These are phyloP conservation scores for Wilcoxina mikolae DNA, from an alignment of 495 filamentous ascomycete species.

Conservation along the genomic window DNA sequence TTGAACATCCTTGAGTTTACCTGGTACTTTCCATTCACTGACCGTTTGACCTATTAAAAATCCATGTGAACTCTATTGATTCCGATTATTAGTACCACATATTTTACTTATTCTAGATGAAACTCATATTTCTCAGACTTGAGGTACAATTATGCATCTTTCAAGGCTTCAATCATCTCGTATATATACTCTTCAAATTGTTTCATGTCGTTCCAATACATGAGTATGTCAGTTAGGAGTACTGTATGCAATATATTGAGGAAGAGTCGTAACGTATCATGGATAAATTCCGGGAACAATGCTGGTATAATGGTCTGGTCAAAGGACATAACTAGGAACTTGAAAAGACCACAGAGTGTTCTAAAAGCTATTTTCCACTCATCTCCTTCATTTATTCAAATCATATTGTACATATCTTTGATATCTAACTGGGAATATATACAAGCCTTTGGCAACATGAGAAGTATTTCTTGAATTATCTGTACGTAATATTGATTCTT, in stretches of 20 bases:
- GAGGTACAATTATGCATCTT: slow-evolving; percentile 17
- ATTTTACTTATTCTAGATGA: not conserved
- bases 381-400: slow-evolving; percentile 10
- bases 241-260: slow-evolving; percentile 17
- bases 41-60: slow-evolving; percentile 10
- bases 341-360: slow-evolving; percentile 4
- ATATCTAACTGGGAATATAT: slow-evolving; percentile 10
- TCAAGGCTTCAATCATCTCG: slow-evolving; percentile 3
- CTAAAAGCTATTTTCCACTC: slow-evolving; percentile 22
- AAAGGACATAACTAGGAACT: slow-evolving; percentile 21
- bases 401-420: not conserved
- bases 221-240: slow-evolving; percentile 26
- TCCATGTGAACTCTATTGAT: slow-evolving; percentile 26
- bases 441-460: slow-evolving; percentile 1
- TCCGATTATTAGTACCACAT: slow-evolving; percentile 15
- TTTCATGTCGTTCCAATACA: slow-evolving; percentile 14
- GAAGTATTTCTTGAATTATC: slow-evolving; percentile 1
- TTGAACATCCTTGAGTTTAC: slow-evolving; percentile 18
- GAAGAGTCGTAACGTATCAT: not conserved
- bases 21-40: slow-evolving; percentile 6
- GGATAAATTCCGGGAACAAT: not conserved
- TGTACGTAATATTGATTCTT: slow-evolving; percentile 16
- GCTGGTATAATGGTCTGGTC: slow-evolving; percentile 13
- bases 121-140: slow-evolving; percentile 28
- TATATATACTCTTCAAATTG: slow-evolving; percentile 13